These are phyloP conservation scores for Apiosordaria backusii DNA, from an alignment of 495 filamentous ascomycete species.

Conservation along the genomic window DNA sequence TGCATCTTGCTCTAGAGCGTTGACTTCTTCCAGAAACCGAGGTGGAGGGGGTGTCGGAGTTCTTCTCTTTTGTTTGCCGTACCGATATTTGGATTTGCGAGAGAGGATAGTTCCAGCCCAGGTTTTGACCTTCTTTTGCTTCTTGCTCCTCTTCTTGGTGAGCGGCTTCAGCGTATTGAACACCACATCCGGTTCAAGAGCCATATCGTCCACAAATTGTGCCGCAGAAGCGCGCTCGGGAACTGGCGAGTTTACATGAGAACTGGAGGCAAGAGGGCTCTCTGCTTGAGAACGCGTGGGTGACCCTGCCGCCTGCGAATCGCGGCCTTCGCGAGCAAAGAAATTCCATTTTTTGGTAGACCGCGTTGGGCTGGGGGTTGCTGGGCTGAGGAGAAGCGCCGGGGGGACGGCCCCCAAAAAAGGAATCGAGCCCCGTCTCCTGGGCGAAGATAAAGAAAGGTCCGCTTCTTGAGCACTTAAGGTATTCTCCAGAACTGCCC, in stretches of 20 bases:
- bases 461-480: conserved; percentile 35
- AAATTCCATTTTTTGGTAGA: conserved; percentile 52
- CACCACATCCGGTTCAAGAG: conserved; percentile 3
- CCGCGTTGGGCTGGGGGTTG: conserved; percentile 45
- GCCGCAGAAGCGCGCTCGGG: conserved; percentile 21
- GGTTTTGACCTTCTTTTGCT: conserved; percentile 73
- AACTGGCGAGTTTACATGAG: conserved; percentile 20
- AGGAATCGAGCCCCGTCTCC: conserved; percentile 50
- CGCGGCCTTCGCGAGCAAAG: conserved; percentile 46
- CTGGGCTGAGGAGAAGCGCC: conserved; percentile 25
- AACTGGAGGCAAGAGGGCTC: conserved; percentile 38
- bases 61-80: conserved; percentile 41
- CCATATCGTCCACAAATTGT: conserved; percentile 9
- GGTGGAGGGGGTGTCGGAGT: conserved; percentile 41
- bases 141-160: conserved; percentile 57
- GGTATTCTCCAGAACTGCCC: conserved; percentile 47
- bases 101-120: conserved; percentile 78
- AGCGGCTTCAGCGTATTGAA: conserved; percentile 20
- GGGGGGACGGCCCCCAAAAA: conserved; percentile 39
- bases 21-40: conserved; percentile 18
- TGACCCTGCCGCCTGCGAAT: conserved; percentile 34
- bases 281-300: conserved; percentile 40
- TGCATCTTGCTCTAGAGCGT: conserved; percentile 23
- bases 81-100: conserved; percentile 54
- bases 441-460: conserved; percentile 32